Evolutionary conservation across 768 basidiomycete species (phyloP), one percentile per base, ranked within the genome.

Genomic region (Tylopilus balloui): DNA sequence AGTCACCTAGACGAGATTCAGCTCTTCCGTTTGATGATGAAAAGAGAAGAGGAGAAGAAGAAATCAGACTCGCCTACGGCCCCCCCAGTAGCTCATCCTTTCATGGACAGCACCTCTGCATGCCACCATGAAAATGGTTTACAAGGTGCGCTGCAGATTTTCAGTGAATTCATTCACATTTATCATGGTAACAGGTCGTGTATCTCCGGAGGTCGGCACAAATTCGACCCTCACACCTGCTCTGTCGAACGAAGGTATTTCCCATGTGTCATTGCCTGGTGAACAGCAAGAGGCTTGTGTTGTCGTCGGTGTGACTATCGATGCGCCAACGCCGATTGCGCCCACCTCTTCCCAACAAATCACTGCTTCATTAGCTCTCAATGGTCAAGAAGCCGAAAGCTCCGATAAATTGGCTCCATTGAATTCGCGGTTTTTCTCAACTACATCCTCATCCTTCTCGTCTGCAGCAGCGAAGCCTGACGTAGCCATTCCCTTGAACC

Each of bases 1-100:
- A 72, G 68, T 35, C 77, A 71, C 13, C 66, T 92, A 51, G 88
- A 92, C 61, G 89, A 92, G 68, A 90, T 92, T 21, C 88, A 90
- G 52, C 68, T 87, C 31, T 90, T 92, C 77, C 86, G 84, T 55
- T 57, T 89, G 57, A 73, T 90, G 72, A 91, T 92, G 85, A 88
- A 87, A 66, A 74, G 79, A 51, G 87, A 88, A 57, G 81, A 87
- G 52, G 72, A 75, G 49, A 76, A 74, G 61, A 73, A 69, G 48
- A 73, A 69, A 46, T 51, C 58, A 6, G 69, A 69, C 28, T 56
- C 55, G 14, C 54, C 56, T 19, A 35, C 34, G 19, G 35, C 45
- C 4, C 29, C 37, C 31, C 42, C 38, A 21, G 27, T 23, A 21
- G 40, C 27, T 23, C 38, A 42, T 20, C 34, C 44, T 45, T 37